Base-by-base conservation (phyloP, 2,329 filamentous ascomycete genomes). In the Pseudogymnoascus sp. region DNA sequence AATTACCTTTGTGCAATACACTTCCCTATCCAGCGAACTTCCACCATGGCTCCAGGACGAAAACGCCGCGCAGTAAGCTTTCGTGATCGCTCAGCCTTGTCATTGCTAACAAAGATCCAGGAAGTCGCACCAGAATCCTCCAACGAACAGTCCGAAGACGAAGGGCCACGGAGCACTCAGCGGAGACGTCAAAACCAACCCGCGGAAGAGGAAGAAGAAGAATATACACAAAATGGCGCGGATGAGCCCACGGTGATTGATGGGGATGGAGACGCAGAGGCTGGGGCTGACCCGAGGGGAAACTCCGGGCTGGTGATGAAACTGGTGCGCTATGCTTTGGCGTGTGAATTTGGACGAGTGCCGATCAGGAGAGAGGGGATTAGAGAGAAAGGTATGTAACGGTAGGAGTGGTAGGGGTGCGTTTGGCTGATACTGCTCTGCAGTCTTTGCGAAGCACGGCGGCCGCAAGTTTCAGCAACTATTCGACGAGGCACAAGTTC, bases 401-500 rank as follows among this genome's bases (percentile, higher is more conserved):
- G 14, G 49, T n/a, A 31, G 18, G 7, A 11, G 18, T 40, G 52
- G n/a, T 25, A 7, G 35, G 23, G 3, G 11, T 16, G 28, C 18
- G n/a, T 38, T n/a, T 59, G 21, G 49, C 18, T 61, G 18, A 14
- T 45, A 14, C 61, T 59, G 9, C 12, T 62, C 11, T 31, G 45
- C 61, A 40, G 90, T 96, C 0, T 84, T 96, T 8, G 90, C 89
- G 0, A 78, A 82, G 16, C 81, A 86, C 52, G 83, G 87, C 7
- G 78, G 85, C 5, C 81, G 86, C 37, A 38, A 8, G 33, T 97
- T 97, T 74, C 92, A 86, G 72, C 74, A 77, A 11, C 85, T 97
- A 3, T 97, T 96, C 70, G 83, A 84, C 0, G 79, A 83, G 41
- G 91, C 93, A 43, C 93, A 99, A 73, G 75, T 79, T 35, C 83